Percentiles rank a stretch among this genome's conserved stretches.
Conservation (phyloP, 1,284 basidiomycete genomes). For the Coriolopsis trogii region DNA sequence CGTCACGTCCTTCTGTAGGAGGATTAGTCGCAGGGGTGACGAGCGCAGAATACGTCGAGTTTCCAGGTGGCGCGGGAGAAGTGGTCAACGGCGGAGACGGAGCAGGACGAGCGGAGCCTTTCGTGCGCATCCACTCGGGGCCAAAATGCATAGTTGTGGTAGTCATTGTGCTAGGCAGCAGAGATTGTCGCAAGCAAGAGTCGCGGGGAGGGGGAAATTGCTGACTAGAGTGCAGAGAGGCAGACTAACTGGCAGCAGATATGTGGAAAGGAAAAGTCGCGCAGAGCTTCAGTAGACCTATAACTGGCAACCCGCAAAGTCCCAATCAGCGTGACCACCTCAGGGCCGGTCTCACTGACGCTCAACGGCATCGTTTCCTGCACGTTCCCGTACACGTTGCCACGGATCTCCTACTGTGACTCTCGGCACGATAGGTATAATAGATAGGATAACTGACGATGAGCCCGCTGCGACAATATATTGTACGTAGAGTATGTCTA, state of each 20-base stretch:
- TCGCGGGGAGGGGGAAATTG: conserved; percentile 8
- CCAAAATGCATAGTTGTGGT: conserved; percentile 82
- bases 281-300: conserved; percentile 14
- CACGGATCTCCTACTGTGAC: neutral
- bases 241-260: conserved; percentile 20
- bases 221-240: conserved; percentile 20
- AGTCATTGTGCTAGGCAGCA: conserved; percentile 54
- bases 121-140: conserved; percentile 88
- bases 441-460: neutral
- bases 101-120: conserved; percentile 55
- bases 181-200: conserved; percentile 8
- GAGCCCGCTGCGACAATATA: neutral
- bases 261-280: conserved; percentile 30
- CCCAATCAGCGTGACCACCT: conserved; percentile 29
- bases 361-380: conserved; percentile 11
- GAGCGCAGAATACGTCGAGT: conserved; percentile 81
- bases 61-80: conserved; percentile 47
- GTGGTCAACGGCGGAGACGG: conserved; percentile 59
- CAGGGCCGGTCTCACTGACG: conserved; percentile 29
- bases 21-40: conserved; percentile 59
- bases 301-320: conserved; percentile 9
- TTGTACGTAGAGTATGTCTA: conserved; percentile 18
- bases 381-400: conserved; percentile 14
- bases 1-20: conserved; percentile 59
- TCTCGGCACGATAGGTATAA: neutral